These are phyloP conservation scores for Exserohilum turcica DNA, from an alignment of 2,329 filamentous ascomycete genomes.

Conservation along the genomic window DNA sequence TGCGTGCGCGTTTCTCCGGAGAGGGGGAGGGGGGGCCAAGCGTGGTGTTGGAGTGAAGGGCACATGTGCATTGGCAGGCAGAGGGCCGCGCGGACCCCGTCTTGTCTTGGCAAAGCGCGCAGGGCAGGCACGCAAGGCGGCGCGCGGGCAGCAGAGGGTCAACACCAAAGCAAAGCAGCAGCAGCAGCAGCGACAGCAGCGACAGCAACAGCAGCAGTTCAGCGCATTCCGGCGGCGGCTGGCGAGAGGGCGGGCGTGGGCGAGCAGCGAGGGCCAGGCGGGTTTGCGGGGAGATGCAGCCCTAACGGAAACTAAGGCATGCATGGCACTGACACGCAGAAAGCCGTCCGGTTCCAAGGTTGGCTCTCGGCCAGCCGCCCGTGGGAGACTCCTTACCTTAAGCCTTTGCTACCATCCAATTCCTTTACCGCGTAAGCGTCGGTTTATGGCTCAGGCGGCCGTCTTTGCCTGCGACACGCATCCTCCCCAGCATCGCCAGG, in stretches of 20 bases:
- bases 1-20: slow-evolving; percentile 1
- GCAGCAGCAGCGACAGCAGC: too few species aligned
- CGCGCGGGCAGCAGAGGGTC: too few species aligned
- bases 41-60: background rate
- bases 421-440: slow-evolving; percentile 23
- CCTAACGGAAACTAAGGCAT: slow-evolving; percentile 31
- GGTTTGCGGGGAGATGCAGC: slow-evolving; percentile 31
- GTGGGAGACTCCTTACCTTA: slow-evolving; percentile 13
- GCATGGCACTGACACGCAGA: slow-evolving; percentile 21
- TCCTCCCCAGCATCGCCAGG: slow-evolving; percentile 19
- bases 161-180: too few species aligned
- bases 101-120: background rate
- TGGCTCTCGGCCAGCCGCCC: slow-evolving; percentile 30
- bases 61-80: background rate
- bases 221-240: background rate
- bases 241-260: background rate
- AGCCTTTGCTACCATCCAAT: slow-evolving; percentile 23
- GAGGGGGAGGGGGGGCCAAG: background rate
- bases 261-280: background rate
- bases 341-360: slow-evolving; percentile 15
- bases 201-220: background rate
- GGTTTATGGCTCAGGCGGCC: slow-evolving; percentile 29
- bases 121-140: too few species aligned
- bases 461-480: slow-evolving; percentile 24
- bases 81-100: background rate